Percentiles rank a stretch among this genome's conserved stretches.
Conservation (phyloP, 2,329 filamentous ascomycete genomes). For the Claviceps citrina region DNA sequence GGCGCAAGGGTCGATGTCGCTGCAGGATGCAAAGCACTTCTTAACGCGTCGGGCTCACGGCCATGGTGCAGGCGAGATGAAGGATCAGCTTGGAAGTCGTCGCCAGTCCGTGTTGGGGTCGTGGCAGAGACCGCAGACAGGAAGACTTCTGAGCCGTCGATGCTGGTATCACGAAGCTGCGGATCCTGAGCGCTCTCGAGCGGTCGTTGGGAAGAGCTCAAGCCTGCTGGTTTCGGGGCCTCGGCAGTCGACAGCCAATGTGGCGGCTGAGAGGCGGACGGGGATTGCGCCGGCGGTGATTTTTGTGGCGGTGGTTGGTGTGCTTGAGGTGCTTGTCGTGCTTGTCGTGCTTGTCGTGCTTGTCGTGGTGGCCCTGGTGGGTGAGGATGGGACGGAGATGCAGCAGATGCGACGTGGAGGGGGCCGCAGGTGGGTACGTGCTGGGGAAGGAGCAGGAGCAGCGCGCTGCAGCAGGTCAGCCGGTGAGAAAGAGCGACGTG, state of each 20-base stretch:
- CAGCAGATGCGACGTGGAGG: not conserved
- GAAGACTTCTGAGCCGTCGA: conserved; percentile 1
- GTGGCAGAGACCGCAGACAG: conserved; percentile 5
- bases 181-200: not conserved
- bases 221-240: not conserved
- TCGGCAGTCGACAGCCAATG: too few relatives aligned
- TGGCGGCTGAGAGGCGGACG: too few relatives aligned
- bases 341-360: conserved; percentile 4
- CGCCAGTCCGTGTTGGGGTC: conserved; percentile 8
- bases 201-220: not conserved
- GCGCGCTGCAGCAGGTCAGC: not conserved
- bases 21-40: conserved; percentile 11
- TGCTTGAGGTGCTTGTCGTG: conserved; percentile 2
- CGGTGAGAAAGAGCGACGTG: not conserved
- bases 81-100: conserved; percentile 8
- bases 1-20: conserved; percentile 13
- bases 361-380: conserved; percentile 2
- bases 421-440: too few relatives aligned
- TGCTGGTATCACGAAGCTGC: not conserved
- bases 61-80: conserved; percentile 6
- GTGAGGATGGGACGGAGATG: conserved; percentile 7
- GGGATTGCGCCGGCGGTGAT: too few relatives aligned
- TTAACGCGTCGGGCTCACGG: conserved; percentile 15
- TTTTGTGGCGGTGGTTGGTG: not conserved
- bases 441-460: not conserved